These are phyloP conservation scores for Cladorrhinum samala DNA, from an alignment of 495 filamentous ascomycete genomes.

Conservation along the genomic window DNA sequence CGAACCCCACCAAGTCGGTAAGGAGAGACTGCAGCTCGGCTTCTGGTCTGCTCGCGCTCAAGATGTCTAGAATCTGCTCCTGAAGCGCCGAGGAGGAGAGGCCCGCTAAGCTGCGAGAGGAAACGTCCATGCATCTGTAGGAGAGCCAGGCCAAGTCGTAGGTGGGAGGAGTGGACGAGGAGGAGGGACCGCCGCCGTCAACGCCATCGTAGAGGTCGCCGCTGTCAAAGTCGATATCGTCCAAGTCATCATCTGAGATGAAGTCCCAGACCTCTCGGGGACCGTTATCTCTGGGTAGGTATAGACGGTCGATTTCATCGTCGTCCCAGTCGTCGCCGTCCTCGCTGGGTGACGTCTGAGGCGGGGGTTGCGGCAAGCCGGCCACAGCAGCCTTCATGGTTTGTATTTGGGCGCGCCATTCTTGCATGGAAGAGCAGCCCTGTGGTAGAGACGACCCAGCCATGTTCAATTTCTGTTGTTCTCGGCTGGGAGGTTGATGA, in stretches of 20 bases:
- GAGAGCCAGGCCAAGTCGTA: conserved; percentile 57
- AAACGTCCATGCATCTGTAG: conserved; percentile 55
- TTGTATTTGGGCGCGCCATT: conserved; percentile 41
- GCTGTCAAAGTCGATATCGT: conserved; percentile 40
- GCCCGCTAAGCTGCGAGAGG: conserved; percentile 49
- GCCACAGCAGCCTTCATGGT: conserved; percentile 44
- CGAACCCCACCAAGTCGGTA: conserved; percentile 87
- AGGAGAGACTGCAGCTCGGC: conserved; percentile 82
- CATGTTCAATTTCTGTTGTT: neutral
- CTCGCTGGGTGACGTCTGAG: conserved; percentile 3
- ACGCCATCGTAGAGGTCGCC: conserved; percentile 37
- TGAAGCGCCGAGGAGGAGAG: conserved; percentile 57
- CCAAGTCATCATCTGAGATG: conserved; percentile 65
- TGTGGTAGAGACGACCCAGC: conserved; percentile 4
- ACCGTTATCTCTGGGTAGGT: conserved; percentile 53
- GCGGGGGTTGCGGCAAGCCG: conserved; percentile 7
- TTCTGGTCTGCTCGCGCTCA: conserved; percentile 62
- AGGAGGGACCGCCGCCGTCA: conserved; percentile 17
- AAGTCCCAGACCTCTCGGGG: conserved; percentile 87
- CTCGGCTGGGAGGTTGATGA: neutral
- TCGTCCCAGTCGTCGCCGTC: conserved; percentile 28
- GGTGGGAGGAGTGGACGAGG: neutral
- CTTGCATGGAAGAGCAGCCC: conserved; percentile 7
- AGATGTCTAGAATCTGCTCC: conserved; percentile 62
- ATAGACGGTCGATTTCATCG: conserved; percentile 55